Conservation (phyloP, 2,329 filamentous ascomycete species). For the Ambrosiella xylebori region DNA sequence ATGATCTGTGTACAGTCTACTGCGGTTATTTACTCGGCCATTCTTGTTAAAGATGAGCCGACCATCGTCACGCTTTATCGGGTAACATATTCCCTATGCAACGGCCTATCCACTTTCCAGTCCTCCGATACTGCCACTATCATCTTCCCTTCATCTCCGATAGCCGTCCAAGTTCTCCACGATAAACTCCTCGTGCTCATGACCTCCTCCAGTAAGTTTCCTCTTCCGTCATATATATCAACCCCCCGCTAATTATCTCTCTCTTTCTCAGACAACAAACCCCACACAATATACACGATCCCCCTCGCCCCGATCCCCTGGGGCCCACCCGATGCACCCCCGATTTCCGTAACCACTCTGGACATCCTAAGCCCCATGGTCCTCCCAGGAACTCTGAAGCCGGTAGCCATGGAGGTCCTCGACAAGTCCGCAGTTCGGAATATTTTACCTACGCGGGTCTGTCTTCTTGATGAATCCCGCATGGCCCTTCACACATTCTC, state of each 20-base stretch:
- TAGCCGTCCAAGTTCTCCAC: conserved; percentile 53
- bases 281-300: conserved; percentile 8
- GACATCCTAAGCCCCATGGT: conserved; percentile 9
- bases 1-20: conserved; percentile 19
- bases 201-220: conserved; percentile 22
- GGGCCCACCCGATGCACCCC: neutral
- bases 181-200: conserved; percentile 45
- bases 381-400: conserved; percentile 20
- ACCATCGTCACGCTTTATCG: conserved; percentile 40
- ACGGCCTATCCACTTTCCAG: conserved; percentile 39
- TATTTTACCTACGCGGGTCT: conserved; percentile 31
- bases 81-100: conserved; percentile 32
- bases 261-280: neutral
- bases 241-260: no score
- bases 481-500: conserved; percentile 31
- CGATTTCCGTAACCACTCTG: neutral
- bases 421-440: conserved; percentile 27
- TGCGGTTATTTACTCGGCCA: neutral
- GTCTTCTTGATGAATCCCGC: conserved; percentile 31
- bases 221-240: neutral
- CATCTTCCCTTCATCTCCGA: conserved; percentile 7
- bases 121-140: conserved; percentile 12
- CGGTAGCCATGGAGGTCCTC: conserved; percentile 35
- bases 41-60: neutral
- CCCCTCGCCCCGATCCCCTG: conserved; percentile 5